These are phyloP conservation scores for Phyllosticta ampelicida DNA, from an alignment of 2,329 filamentous ascomycete species.

Conservation along the genomic window DNA sequence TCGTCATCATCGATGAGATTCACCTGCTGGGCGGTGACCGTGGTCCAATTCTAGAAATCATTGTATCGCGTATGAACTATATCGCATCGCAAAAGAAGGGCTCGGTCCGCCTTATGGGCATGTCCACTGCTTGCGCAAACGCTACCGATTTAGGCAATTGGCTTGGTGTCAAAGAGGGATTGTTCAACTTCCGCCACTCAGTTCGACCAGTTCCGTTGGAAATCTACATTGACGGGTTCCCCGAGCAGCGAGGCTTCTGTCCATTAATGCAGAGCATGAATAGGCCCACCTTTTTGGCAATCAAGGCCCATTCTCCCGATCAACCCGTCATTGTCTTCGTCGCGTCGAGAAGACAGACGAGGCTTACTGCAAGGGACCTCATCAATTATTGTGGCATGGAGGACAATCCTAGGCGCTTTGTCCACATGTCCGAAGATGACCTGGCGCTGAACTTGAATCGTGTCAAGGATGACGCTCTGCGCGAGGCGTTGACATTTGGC, in stretches of 20 bases:
- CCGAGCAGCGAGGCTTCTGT: slow-evolving; percentile 88
- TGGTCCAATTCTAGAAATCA: slow-evolving; percentile 96
- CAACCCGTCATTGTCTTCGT: slow-evolving; percentile 99
- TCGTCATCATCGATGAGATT: slow-evolving; percentile 98
- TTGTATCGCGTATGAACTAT: slow-evolving; percentile 90
- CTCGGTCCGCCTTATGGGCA: slow-evolving; percentile 83
- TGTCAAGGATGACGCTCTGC: slow-evolving; percentile 85
- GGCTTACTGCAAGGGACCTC: slow-evolving; percentile 86
- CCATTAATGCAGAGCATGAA: slow-evolving; percentile 99
- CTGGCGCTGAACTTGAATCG: slow-evolving; percentile 75
- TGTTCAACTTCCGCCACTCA: slow-evolving; percentile 97
- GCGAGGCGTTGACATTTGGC: slow-evolving; percentile 91
- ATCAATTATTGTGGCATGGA: slow-evolving; percentile 99
- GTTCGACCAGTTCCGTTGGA: slow-evolving; percentile 93
- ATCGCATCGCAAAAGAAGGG: slow-evolving; percentile 90
- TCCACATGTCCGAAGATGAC: slow-evolving; percentile 91
- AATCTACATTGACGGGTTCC: slow-evolving; percentile 95
- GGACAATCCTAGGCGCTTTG: slow-evolving; percentile 86
- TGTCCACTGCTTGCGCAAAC: slow-evolving; percentile 98
- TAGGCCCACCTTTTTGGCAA: slow-evolving; percentile 85
- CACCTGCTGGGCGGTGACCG: slow-evolving; percentile 93
- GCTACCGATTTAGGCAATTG: slow-evolving; percentile 89
- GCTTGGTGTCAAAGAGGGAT: slow-evolving; percentile 86
- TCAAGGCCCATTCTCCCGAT: slow-evolving; percentile 90
- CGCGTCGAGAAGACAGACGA: slow-evolving; percentile 85